A percentile compares a stretch with the other conserved stretches of the same genome.
Evolutionary conservation across 2,329 filamentous ascomycete species (phyloP).

Genomic region (Plectosphaerella plurivora): DNA sequence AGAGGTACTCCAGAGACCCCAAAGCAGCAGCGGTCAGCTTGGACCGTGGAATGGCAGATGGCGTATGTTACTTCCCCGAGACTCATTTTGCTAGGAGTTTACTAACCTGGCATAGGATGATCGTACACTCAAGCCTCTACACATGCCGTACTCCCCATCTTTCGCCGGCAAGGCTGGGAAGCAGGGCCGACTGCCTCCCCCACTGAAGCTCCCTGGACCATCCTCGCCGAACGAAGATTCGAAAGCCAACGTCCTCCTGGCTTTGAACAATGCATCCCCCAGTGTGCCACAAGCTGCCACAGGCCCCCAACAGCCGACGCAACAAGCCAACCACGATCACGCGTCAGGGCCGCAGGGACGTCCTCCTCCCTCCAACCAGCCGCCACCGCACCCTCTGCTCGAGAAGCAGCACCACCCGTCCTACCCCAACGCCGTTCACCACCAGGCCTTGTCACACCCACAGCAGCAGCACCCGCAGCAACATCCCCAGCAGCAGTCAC

Average conservation of each 20-base stretch:
- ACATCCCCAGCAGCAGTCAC: conserved; percentile 4
- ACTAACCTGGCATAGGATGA: conserved; percentile 18
- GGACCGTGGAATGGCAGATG: conserved; percentile 47
- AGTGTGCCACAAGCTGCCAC: not conserved
- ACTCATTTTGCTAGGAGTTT: no score
- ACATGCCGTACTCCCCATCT: not conserved
- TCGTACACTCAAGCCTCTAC: conserved; percentile 19
- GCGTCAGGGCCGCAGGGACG: conserved; percentile 5
- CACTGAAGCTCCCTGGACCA: not conserved
- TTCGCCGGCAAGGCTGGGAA: not conserved
- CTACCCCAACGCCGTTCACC: not conserved
- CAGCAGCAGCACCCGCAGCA: conserved; percentile 8
- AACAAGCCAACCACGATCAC: conserved; percentile 13
- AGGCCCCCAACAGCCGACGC: conserved; percentile 7
- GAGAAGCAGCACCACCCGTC: conserved; percentile 2
- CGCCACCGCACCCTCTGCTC: not conserved
- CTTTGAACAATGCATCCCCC: conserved; percentile 7
- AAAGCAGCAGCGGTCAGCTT: conserved; percentile 30
- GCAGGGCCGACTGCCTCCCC: not conserved
- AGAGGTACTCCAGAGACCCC: conserved; percentile 40
- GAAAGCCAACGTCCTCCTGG: conserved; percentile 15
- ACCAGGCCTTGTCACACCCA: not conserved
- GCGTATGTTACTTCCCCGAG: conserved; percentile 15
- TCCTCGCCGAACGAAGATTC: conserved; percentile 12
- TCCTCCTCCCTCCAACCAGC: conserved; percentile 3